Base-by-base conservation (phyloP, 805 yeast genomes). In the Metschnikowia colocasiae region DNA sequence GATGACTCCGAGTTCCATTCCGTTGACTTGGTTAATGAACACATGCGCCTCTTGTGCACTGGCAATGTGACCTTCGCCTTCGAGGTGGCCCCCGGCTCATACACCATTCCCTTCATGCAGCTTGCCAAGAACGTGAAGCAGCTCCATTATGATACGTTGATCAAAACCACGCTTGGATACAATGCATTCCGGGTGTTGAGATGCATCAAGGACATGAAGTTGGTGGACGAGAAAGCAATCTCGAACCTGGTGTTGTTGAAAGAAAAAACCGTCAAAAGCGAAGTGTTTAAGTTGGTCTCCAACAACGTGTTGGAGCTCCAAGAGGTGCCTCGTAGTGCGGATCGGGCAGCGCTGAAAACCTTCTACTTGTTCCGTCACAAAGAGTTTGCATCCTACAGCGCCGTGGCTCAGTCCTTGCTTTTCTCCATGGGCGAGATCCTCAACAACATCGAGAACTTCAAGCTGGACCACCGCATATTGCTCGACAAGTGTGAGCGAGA, bases 271-370 rank as follows among this genome's bases (percentile, higher is more conserved):
- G 86, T 90, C 7, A 75, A 97, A 47, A 81, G 83, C 33, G 81
- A 85, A 37, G 68, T 90, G 37, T 79, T 85, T 39, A 78, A 79
- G 29, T 69, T 94, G 45, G 77, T 87, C 23, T 79, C 77, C 45
- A 75, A 81, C 53, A 89, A 91, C 51, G 77, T 87, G 16, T 70
- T 91, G 16, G 96, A 92, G 61, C 76, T 91, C 31, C 98, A 92
- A 66, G 99, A 94, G 68, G 85, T 94, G 25, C 97, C 98, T 10
- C 80, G 92, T 58, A 85, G 96, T 7, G 83, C 82, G 20, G 98
- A 94, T 63, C 77, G 98, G 55, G 91, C 95, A 2, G 96, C 97
- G 0, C 82, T 87, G 34, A 81, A 96, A 55, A 85, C 97, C 1
- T 85, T 87, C 25, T 94, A 81, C 61, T 75, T 91, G 29, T 94